Evolutionary conservation across 2,329 filamentous ascomycete species (phyloP).

Genomic region (Aspergillus arachidicola): DNA sequence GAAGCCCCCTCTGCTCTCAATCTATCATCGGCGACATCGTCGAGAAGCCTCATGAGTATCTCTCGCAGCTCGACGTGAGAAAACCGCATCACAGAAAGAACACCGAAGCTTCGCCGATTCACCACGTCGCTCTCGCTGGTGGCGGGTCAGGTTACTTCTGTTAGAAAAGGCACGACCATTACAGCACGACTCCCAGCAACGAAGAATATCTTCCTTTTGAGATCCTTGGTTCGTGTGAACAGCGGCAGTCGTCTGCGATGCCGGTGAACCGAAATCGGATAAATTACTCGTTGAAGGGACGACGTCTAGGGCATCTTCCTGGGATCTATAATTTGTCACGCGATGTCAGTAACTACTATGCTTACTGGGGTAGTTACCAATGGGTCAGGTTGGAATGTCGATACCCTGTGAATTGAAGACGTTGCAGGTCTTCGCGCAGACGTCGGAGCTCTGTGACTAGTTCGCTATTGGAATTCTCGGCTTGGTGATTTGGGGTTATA

Average conservation of each 20-base stretch:
- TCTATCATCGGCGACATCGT: neutral
- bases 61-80: slow-evolving; percentile 6
- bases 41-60: slow-evolving; percentile 6
- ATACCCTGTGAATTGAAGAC: neutral
- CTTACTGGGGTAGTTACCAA: neutral
- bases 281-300: neutral
- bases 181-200: slow-evolving; percentile 9
- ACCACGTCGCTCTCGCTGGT: slow-evolving; percentile 5
- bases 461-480: neutral
- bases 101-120: slow-evolving; percentile 9
- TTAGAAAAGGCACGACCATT: slow-evolving; percentile 6
- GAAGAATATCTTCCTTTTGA: neutral
- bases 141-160: slow-evolving; percentile 7
- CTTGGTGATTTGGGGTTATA: neutral
- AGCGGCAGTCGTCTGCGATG: neutral
- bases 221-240: neutral
- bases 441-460: neutral
- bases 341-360: neutral
- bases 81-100: slow-evolving; percentile 13
- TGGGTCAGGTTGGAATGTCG: neutral
- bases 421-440: neutral
- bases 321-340: neutral
- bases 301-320: neutral
- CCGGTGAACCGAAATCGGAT: neutral
- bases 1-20: too few species aligned